Conservation (phyloP, 768 basidiomycete genomes). For the Trametes cubensis region DNA sequence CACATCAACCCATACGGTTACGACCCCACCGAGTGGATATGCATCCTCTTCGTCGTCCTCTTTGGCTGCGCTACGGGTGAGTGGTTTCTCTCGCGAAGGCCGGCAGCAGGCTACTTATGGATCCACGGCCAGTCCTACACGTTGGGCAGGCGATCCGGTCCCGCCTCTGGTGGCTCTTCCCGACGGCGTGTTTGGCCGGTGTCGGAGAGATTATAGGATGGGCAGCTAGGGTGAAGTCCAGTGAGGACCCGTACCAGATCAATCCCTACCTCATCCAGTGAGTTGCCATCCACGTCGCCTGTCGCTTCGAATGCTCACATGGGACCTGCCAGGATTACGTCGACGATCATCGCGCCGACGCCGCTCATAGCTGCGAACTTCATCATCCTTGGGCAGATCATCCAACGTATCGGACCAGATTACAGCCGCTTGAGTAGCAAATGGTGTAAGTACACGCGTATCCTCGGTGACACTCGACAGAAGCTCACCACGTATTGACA, state of each 20-base stretch:
- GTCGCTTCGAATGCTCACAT: too few relatives aligned
- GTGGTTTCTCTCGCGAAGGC: background rate
- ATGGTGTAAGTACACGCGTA: slow-evolving; percentile 32
- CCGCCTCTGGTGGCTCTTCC: slow-evolving; percentile 18
- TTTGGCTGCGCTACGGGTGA: slow-evolving; percentile 12
- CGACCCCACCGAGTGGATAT: slow-evolving; percentile 10
- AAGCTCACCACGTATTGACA: slow-evolving; percentile 7
- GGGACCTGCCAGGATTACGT: background rate
- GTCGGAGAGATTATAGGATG: slow-evolving; percentile 21
- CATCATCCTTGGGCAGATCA: slow-evolving; percentile 52
- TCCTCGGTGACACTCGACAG: background rate
- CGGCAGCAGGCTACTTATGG: background rate
- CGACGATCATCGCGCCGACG: slow-evolving; percentile 42
- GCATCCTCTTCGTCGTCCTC: slow-evolving; percentile 13
- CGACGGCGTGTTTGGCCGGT: slow-evolving; percentile 10
- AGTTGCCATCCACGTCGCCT: background rate
- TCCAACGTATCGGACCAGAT: slow-evolving; percentile 43
- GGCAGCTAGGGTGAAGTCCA: slow-evolving; percentile 12
- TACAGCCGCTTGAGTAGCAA: slow-evolving; percentile 50
- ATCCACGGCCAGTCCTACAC: slow-evolving; percentile 2
- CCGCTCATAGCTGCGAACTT: slow-evolving; percentile 60
- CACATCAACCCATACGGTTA: slow-evolving; percentile 9
- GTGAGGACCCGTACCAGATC: slow-evolving; percentile 6
- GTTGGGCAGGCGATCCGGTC: slow-evolving; percentile 5
- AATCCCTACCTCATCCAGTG: slow-evolving; percentile 20